Evolutionary conservation across 192 early-diverging fungal species (phyloP).

Genomic region (Backusella tarrabulga): DNA sequence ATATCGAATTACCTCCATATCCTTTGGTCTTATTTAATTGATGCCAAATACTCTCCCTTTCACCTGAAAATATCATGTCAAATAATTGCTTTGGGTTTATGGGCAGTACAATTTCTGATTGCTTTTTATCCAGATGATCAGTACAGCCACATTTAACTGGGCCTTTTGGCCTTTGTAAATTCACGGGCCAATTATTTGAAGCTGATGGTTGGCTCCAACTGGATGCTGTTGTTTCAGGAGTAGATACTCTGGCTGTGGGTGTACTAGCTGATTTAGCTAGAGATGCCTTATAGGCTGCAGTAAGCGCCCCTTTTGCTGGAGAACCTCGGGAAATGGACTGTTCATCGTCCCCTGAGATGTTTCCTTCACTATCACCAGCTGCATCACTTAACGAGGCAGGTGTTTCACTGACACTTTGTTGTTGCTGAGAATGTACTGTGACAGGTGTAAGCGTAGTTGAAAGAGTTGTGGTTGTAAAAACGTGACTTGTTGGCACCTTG

Average conservation of each 20-base stretch:
- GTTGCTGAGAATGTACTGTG: constrained; percentile 21
- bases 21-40: background rate
- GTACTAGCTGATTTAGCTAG: background rate
- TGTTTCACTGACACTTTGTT: background rate
- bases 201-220: background rate
- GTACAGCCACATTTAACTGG: constrained; percentile 59
- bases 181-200: constrained; percentile 29
- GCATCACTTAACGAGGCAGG: background rate
- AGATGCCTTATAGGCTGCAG: constrained; percentile 8
- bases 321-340: background rate
- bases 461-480: constrained; percentile 12
- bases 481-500: constrained; percentile 13
- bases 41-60: constrained; percentile 1
- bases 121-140: constrained; percentile 68
- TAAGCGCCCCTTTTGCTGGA: constrained; percentile 16
- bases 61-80: background rate
- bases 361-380: background rate
- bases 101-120: constrained; percentile 45
- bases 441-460: constrained; percentile 21
- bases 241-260: background rate
- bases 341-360: background rate
- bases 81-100: constrained; percentile 30
- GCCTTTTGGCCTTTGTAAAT: constrained; percentile 39
- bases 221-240: background rate
- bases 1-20: background rate